Conservation (phyloP, 768 basidiomycete species). For the Lentinula boryana region DNA sequence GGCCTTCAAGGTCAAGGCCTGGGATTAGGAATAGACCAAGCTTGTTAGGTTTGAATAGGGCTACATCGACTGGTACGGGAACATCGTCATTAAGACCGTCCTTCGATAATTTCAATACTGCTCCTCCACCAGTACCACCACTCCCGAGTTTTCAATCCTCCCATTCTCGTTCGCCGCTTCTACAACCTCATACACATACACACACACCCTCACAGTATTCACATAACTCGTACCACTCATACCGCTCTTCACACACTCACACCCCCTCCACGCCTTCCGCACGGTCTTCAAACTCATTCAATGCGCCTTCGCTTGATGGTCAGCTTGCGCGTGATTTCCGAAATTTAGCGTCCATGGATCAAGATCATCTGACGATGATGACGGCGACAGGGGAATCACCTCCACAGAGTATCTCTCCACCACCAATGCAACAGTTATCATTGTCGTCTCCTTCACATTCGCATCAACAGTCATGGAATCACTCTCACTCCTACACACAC, state of each 20-base stretch:
- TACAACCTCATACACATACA: neutral
- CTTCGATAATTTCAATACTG: slow-evolving; percentile 54
- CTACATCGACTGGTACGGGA: slow-evolving; percentile 41
- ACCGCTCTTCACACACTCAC: neutral
- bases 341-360: slow-evolving; percentile 60
- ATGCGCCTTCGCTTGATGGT: slow-evolving; percentile 72
- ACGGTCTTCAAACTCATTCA: slow-evolving; percentile 59
- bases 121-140: neutral
- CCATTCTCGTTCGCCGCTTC: neutral
- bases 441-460: slow-evolving; percentile 60
- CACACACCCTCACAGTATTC: neutral
- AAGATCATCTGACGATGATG: slow-evolving; percentile 26
- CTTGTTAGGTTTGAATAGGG: slow-evolving; percentile 62
- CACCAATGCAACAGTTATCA: slow-evolving; percentile 69
- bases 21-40: slow-evolving; percentile 53
- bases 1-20: slow-evolving; percentile 18
- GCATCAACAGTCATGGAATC: slow-evolving; percentile 26
- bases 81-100: slow-evolving; percentile 71
- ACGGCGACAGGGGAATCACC: slow-evolving; percentile 34
- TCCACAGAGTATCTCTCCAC: slow-evolving; percentile 53
- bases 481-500: slow-evolving; percentile 14
- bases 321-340: slow-evolving; percentile 73
- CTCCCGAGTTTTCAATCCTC: neutral
- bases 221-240: neutral
- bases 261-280: neutral